These are phyloP conservation scores for Solanum stenotomum DNA, from an alignment of 257 asterid species.

Conservation along the genomic window DNA sequence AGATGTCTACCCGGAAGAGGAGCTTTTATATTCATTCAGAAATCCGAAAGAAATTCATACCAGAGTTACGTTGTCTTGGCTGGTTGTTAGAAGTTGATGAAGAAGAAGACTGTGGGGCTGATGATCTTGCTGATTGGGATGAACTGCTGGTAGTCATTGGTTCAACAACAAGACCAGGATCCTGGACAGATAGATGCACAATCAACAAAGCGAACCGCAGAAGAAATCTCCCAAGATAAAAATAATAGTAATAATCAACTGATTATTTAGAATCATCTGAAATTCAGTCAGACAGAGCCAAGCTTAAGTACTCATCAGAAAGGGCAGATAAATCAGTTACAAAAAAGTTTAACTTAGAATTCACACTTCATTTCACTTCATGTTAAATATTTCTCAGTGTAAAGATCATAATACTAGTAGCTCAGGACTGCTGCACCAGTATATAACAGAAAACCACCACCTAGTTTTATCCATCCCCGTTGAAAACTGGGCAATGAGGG, in stretches of 20 bases:
- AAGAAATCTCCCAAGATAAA: background rate
- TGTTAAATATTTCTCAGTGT: background rate
- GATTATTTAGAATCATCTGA: background rate
- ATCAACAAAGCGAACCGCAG: background rate
- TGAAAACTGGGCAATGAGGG: background rate
- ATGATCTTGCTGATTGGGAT: constrained; percentile 53
- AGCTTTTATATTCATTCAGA: background rate
- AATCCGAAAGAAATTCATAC: constrained; percentile 9
- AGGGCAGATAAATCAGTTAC: background rate
- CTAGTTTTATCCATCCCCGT: background rate
- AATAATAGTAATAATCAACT: background rate
- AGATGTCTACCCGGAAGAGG: background rate
- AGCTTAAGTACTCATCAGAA: background rate
- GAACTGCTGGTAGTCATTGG: constrained; percentile 49
- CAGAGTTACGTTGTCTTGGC: constrained; percentile 45
- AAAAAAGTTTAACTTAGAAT: background rate
- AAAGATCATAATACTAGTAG: background rate
- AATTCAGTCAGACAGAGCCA: background rate
- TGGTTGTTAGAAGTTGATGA: constrained; percentile 42
- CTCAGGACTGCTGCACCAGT: background rate
- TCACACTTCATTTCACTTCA: background rate
- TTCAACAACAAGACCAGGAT: constrained; percentile 68
- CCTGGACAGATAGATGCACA: constrained; percentile 27
- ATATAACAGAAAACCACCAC: background rate
- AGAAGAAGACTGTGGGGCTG: constrained; percentile 37